Evolutionary conservation across 2,329 filamentous ascomycete species (phyloP).

Genomic region (Apiospora rasikravindrae): DNA sequence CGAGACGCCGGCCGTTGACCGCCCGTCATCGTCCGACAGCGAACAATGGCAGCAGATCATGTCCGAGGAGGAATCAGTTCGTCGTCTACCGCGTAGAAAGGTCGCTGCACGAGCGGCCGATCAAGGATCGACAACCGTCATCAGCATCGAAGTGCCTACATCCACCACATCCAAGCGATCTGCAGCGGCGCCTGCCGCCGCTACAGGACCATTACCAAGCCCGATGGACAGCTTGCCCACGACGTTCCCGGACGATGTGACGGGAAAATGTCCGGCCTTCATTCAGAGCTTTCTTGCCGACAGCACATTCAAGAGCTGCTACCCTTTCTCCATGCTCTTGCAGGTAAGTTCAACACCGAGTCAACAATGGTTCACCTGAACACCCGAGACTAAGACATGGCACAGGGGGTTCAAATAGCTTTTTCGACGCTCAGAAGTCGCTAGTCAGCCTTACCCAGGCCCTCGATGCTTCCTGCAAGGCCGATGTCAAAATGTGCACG

Average conservation of each 20-base stretch:
- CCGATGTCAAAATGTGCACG: constrained; percentile 69
- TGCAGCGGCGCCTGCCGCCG: constrained; percentile 35
- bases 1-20: constrained; percentile 44
- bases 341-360: constrained; percentile 57
- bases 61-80: constrained; percentile 41
- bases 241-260: constrained; percentile 63
- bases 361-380: background rate
- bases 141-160: constrained; percentile 38
- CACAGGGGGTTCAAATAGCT: constrained; percentile 64
- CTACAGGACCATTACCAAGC: constrained; percentile 57
- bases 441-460: constrained; percentile 74
- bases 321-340: constrained; percentile 84
- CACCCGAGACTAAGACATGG: constrained; percentile 10
- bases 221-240: constrained; percentile 71
- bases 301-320: constrained; percentile 72
- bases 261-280: constrained; percentile 66
- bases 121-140: constrained; percentile 35
- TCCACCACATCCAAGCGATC: constrained; percentile 30
- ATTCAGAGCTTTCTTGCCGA: constrained; percentile 71
- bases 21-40: constrained; percentile 40
- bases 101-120: constrained; percentile 19
- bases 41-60: constrained; percentile 45
- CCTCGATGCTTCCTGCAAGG: constrained; percentile 78
- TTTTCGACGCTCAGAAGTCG: constrained; percentile 80
- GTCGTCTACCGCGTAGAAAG: constrained; percentile 30